phyloP scores from a whole-genome alignment of 257 asterid species.

The Solanum dulcamara region DNA sequence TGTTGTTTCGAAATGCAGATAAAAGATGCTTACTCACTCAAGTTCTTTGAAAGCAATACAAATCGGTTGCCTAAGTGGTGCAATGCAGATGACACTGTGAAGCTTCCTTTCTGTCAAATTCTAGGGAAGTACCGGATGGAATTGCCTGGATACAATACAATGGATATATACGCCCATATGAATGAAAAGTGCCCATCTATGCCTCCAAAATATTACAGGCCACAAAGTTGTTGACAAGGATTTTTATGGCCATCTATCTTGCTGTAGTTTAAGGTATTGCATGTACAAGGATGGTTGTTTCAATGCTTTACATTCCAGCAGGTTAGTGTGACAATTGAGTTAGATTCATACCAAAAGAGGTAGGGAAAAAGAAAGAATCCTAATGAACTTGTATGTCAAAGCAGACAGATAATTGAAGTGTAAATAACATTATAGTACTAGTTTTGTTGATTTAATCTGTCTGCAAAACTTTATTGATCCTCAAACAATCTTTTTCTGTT shows the following conservation, averaged over 20 bases:
- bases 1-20: conserved; percentile 36
- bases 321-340: not conserved
- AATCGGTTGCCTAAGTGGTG: conserved; percentile 87
- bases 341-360: not conserved
- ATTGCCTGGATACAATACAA: conserved; percentile 62
- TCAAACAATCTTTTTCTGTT: not conserved
- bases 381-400: not conserved
- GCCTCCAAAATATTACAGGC: conserved; percentile 58
- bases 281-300: not conserved
- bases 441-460: not conserved
- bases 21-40: conserved; percentile 76
- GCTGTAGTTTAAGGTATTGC: not conserved
- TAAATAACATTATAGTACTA: not conserved
- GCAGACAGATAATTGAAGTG: not conserved
- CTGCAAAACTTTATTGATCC: not conserved
- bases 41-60: conserved; percentile 51
- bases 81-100: conserved; percentile 67
- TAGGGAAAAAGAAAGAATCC: not conserved
- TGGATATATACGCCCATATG: conserved; percentile 73
- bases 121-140: conserved; percentile 72
- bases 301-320: not conserved
- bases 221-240: conserved; percentile 55
- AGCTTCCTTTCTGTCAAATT: conserved; percentile 88
- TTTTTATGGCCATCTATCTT: not conserved
- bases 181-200: conserved; percentile 81